These are phyloP conservation scores for Eruca vesicaria DNA, from an alignment of 441 rosid genomes.

Conservation along the genomic window DNA sequence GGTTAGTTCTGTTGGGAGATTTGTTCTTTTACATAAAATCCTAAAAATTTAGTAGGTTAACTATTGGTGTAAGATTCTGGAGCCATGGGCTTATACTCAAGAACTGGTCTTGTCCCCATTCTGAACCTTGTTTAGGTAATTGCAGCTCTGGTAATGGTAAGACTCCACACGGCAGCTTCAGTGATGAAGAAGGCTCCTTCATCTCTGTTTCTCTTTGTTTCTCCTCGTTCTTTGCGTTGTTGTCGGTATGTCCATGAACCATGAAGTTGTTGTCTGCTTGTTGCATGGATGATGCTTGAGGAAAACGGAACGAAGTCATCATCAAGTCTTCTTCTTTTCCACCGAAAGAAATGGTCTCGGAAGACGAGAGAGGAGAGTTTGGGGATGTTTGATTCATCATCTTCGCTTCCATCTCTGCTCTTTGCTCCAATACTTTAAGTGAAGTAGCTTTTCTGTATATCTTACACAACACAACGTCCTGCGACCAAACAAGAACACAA, in stretches of 20 bases:
- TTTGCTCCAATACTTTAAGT: constrained; percentile 77
- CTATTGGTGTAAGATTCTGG: constrained; percentile 54
- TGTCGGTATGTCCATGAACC: constrained; percentile 10
- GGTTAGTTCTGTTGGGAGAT: not conserved
- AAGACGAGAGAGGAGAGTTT: constrained; percentile 44
- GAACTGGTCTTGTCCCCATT: constrained; percentile 69
- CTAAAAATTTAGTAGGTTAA: constrained; percentile 60
- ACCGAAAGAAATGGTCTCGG: constrained; percentile 45
- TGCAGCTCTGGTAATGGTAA: constrained; percentile 74
- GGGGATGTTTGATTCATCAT: constrained; percentile 37
- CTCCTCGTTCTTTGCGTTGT: constrained; percentile 14
- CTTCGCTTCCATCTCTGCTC: constrained; percentile 72
- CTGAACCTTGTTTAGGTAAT: constrained; percentile 53
- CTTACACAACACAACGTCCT: constrained; percentile 94
- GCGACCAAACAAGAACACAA: constrained; percentile 2
- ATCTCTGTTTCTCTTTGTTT: constrained; percentile 19
- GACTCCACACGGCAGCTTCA: constrained; percentile 50
- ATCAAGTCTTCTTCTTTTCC: constrained; percentile 41
- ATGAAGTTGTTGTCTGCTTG: constrained; percentile 39
- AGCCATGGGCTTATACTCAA: constrained; percentile 85
- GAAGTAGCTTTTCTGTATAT: constrained; percentile 93
- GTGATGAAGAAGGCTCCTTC: constrained; percentile 32
- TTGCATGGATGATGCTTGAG: constrained; percentile 40
- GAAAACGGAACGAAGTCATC: constrained; percentile 4
- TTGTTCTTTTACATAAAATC: constrained; percentile 3